Percentiles rank a stretch among this genome's conserved stretches.
These are phyloP conservation scores for Psilocybe azurescens DNA, from an alignment of 768 basidiomycete genomes.

Conservation along the genomic window DNA sequence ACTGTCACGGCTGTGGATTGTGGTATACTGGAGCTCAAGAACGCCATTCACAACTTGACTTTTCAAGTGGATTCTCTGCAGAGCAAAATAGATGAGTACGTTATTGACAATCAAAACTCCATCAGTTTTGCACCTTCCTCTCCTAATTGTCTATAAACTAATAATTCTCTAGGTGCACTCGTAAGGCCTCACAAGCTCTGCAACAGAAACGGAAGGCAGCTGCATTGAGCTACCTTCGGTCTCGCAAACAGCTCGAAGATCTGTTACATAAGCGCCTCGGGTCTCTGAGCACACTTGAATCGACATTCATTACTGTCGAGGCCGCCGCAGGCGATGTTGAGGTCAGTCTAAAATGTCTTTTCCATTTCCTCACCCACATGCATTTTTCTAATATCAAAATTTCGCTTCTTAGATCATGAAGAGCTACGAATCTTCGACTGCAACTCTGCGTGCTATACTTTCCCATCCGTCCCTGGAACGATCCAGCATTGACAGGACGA, in stretches of 20 bases:
- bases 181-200: slow-evolving; percentile 68
- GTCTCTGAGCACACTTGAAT: slow-evolving; percentile 75
- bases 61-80: slow-evolving; percentile 74
- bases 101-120: slow-evolving; percentile 5
- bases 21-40: slow-evolving; percentile 82
- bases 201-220: slow-evolving; percentile 71
- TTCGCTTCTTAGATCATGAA: slow-evolving; percentile 70
- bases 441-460: slow-evolving; percentile 77
- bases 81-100: slow-evolving; percentile 74
- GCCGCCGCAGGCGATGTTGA: slow-evolving; percentile 89
- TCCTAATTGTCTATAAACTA: background rate
- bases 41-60: slow-evolving; percentile 69
- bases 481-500: slow-evolving; percentile 82
- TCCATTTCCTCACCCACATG: background rate
- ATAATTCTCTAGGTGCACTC: slow-evolving; percentile 57
- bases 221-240: slow-evolving; percentile 79
- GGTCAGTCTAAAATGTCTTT: slow-evolving; percentile 45
- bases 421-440: slow-evolving; percentile 82
- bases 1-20: slow-evolving; percentile 79
- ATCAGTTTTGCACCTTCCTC: background rate
- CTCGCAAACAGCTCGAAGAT: slow-evolving; percentile 82
- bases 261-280: slow-evolving; percentile 75
- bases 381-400: background rate
- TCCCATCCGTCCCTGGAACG: slow-evolving; percentile 80
- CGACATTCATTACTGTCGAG: slow-evolving; percentile 83